Conservation (phyloP, 164 flowering plant genomes). For the Chloranthus sessilifolius region DNA sequence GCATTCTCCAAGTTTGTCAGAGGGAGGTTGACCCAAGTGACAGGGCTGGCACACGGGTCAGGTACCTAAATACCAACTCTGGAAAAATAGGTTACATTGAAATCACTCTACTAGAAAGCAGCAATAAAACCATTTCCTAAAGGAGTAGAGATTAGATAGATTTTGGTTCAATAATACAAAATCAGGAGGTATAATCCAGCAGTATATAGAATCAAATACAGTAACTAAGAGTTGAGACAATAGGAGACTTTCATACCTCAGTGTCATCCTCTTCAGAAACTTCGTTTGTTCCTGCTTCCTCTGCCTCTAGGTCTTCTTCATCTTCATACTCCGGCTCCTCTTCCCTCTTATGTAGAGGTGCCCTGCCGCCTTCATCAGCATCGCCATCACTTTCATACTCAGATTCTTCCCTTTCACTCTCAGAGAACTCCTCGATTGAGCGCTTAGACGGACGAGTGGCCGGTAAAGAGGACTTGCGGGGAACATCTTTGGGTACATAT, state of each 20-base stretch:
- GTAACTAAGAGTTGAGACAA: no score
- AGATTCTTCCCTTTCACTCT: constrained; percentile 91
- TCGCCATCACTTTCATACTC: constrained; percentile 93
- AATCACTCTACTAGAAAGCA: no score
- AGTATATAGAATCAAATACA: no score
- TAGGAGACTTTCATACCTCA: constrained; percentile 57
- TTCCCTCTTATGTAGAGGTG: constrained; percentile 43
- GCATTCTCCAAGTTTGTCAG: no score
- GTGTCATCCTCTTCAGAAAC: constrained; percentile 52
- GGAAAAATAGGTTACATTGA: no score
- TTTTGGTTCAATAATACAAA: no score
- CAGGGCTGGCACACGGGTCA: no score
- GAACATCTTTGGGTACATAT: constrained; percentile 56
- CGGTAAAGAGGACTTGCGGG: constrained; percentile 53
- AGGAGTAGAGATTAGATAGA: no score
- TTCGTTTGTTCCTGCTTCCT: constrained; percentile 33
- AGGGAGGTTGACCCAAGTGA: no score
- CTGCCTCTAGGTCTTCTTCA: constrained; percentile 32
- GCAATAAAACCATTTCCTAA: no score
- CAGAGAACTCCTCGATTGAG: constrained; percentile 55
- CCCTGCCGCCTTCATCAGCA: constrained; percentile 71
- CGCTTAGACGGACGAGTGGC: constrained; percentile 51
- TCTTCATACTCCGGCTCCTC: constrained; percentile 59
- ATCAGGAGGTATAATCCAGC: no score
- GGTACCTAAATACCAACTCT: no score